phyloP scores from a whole-genome alignment of 257 asterid genomes.

The Linderniella brevidens region DNA sequence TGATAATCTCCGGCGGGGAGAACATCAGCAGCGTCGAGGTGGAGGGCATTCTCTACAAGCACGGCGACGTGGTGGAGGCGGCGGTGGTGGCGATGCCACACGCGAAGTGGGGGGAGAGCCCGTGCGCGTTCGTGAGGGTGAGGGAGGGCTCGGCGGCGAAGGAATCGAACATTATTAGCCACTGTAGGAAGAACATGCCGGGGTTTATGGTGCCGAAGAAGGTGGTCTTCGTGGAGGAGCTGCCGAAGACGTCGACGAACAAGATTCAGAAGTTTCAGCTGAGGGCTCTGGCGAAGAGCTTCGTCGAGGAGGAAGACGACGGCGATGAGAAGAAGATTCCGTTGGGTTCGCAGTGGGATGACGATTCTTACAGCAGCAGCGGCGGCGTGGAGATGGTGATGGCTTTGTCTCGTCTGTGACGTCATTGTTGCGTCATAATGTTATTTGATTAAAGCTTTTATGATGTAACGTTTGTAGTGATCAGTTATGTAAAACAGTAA shows the following conservation, averaged over 20 bases:
- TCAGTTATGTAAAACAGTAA: too few relatives aligned
- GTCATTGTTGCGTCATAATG: too few relatives aligned
- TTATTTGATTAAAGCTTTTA: too few relatives aligned
- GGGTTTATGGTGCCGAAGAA: conserved; percentile 37
- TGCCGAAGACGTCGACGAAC: conserved; percentile 42
- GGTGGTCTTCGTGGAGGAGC: conserved; percentile 26
- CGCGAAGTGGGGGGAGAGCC: conserved; percentile 38
- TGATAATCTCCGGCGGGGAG: conserved; percentile 42
- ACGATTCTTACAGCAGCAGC: too few relatives aligned
- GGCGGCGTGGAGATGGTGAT: too few relatives aligned
- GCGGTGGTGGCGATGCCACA: conserved; percentile 44
- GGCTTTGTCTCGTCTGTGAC: too few relatives aligned
- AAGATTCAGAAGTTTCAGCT: conserved; percentile 33
- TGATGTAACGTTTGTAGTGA: too few relatives aligned
- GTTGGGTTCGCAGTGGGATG: too few relatives aligned
- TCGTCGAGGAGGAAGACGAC: background rate
- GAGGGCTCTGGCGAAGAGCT: conserved; percentile 19
- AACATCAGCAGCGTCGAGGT: conserved; percentile 46
- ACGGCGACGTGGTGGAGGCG: conserved; percentile 32
- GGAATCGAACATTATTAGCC: conserved; percentile 28
- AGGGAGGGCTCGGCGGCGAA: conserved; percentile 13
- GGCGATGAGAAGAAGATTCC: background rate
- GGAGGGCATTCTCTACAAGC: conserved; percentile 26
- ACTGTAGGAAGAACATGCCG: conserved; percentile 27
- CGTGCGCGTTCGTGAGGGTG: conserved; percentile 32